Conservation (phyloP, 2,329 filamentous ascomycete genomes). For the Phaeosphaeriaceae sp. region DNA sequence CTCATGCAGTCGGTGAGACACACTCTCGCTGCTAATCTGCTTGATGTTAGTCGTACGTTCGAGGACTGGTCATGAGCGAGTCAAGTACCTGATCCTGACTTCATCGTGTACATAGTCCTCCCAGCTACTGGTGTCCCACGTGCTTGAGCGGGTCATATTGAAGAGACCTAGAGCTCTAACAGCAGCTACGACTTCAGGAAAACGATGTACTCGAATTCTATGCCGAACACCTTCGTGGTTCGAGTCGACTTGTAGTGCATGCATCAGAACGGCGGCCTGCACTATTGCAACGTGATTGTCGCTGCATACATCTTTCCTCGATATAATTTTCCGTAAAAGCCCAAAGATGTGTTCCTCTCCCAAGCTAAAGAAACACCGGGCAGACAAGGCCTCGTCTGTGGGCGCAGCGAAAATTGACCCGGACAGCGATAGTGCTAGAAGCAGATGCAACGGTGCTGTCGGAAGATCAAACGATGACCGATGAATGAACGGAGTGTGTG, state of each 20-base stretch:
- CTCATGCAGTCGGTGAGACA: constrained; percentile 11
- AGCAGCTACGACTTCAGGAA: constrained; percentile 13
- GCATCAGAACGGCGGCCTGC: constrained; percentile 17
- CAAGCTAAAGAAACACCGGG: constrained; percentile 15
- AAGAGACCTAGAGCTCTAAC: constrained; percentile 9
- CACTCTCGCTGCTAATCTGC: not conserved
- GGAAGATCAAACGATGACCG: constrained; percentile 50
- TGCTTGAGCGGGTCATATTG: not conserved
- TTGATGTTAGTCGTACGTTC: not conserved
- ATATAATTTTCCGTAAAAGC: not conserved
- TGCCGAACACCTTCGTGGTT: constrained; percentile 12
- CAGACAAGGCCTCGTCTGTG: constrained; percentile 15
- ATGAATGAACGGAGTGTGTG: constrained; percentile 51
- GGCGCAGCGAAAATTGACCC: constrained; percentile 30
- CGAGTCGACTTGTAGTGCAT: constrained; percentile 10
- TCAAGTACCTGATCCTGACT: constrained; percentile 7
- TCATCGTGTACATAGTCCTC: constrained; percentile 15
- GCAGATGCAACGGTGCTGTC: constrained; percentile 45
- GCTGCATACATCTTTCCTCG: not conserved
- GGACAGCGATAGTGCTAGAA: constrained; percentile 52
- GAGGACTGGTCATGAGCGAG: not conserved
- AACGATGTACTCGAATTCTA: constrained; percentile 7
- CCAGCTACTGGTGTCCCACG: constrained; percentile 5
- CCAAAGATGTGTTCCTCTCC: constrained; percentile 20
- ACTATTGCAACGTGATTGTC: constrained; percentile 3